Conservation (phyloP, 1,284 basidiomycete genomes). For the Fomes fomentarius region DNA sequence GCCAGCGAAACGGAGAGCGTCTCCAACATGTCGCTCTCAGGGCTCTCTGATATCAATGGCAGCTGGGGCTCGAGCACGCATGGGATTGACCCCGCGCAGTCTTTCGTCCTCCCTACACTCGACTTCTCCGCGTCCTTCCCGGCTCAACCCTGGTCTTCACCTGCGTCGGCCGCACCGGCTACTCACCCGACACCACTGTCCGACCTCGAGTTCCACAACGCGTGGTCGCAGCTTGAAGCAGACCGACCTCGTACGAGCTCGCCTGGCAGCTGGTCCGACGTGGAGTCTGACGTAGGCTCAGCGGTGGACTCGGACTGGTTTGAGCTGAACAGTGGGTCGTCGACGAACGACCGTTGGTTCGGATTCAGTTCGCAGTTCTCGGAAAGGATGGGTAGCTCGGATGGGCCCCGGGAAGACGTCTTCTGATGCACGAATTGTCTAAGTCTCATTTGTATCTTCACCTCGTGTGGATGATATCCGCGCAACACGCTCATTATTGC, state of each 20-base stretch:
- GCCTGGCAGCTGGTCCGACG: conserved; percentile 9
- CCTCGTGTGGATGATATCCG: too few species aligned
- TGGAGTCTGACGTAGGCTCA: conserved; percentile 14
- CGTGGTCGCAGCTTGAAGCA: conserved; percentile 26
- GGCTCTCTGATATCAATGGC: conserved; percentile 12
- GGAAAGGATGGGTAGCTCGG: conserved; percentile 27
- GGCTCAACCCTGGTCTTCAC: conserved; percentile 22
- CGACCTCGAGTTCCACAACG: conserved; percentile 34
- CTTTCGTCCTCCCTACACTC: conserved; percentile 69
- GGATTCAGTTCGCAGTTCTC: conserved; percentile 42
- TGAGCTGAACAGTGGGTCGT: conserved; percentile 14
- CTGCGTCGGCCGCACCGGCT: conserved; percentile 16
- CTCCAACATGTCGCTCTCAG: conserved; percentile 20
- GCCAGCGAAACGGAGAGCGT: conserved; percentile 13
- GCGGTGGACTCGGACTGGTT: conserved; percentile 15
- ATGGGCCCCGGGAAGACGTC: conserved; percentile 27
- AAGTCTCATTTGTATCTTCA: not conserved
- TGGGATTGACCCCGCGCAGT: conserved; percentile 51
- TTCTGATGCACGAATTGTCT: conserved; percentile 21
- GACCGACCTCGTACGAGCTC: conserved; percentile 15
- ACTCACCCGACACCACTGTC: conserved; percentile 17
- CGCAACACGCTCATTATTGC: too few species aligned
- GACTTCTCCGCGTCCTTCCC: conserved; percentile 58
- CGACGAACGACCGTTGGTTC: conserved; percentile 18
- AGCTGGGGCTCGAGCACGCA: conserved; percentile 12